Evolutionary conservation across 257 asterid species (phyloP).

Genomic region (Nicotiana obtusifolia): DNA sequence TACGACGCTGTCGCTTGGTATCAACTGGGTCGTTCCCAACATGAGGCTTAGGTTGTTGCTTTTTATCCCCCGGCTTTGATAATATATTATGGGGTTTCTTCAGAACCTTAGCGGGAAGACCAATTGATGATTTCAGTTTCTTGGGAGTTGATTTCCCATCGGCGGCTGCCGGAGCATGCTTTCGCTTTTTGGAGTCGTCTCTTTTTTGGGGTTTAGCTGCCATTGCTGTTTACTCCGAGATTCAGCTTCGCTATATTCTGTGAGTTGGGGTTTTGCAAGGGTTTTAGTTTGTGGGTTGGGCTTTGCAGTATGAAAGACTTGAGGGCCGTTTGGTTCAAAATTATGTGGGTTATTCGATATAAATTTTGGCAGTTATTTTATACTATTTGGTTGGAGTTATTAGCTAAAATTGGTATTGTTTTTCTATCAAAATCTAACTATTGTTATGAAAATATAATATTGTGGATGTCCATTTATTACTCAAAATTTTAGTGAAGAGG

Average conservation of each 20-base stretch:
- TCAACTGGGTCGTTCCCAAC: constrained; percentile 31
- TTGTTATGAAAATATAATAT: no score
- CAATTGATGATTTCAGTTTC: constrained; percentile 26
- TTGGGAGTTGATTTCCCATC: constrained; percentile 26
- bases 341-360: no score
- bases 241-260: background rate
- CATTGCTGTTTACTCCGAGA: constrained; percentile 31
- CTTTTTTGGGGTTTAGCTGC: constrained; percentile 48
- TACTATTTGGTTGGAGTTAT: no score
- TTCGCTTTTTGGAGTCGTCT: constrained; percentile 56
- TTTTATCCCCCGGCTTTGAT: constrained; percentile 9
- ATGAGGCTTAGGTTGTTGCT: constrained; percentile 17
- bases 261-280: constrained; percentile 12
- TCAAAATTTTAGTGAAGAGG: no score
- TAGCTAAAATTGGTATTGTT: no score
- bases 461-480: no score
- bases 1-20: constrained; percentile 51
- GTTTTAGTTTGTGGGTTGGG: constrained; percentile 8
- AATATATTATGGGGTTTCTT: constrained; percentile 36
- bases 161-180: constrained; percentile 30
- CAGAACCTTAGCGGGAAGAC: constrained; percentile 21
- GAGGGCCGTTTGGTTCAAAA: no score
- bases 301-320: background rate
- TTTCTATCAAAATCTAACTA: no score
- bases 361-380: no score